Evolutionary conservation across 2,329 filamentous ascomycete genomes (phyloP), one percentile per base, ranked within the genome.

Genomic region (Plenodomus lindquistii): DNA sequence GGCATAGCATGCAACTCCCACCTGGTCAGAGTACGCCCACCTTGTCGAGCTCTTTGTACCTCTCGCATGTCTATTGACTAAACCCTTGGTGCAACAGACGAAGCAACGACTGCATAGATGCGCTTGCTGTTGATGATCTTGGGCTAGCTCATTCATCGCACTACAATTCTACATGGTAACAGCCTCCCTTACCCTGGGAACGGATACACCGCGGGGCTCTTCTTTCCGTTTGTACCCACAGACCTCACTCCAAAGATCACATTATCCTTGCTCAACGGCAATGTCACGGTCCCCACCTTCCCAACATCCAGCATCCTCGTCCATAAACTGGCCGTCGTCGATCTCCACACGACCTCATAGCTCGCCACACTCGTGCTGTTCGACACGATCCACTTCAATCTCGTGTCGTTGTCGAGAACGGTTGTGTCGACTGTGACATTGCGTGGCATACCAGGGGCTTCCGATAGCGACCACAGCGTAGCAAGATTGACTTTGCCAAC

Each of bases 261-360:
- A 66, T 83, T 81, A 52, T 85, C 82, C 67, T 83, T 83, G 46
- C 76, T 79, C 53, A 84, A 60, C 1, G 73, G 63, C 15, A 85
- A 65, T 4, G 73, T 79, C 4, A 73, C 77, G 35, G 62, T 71
- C 0, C 71, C 70, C 3, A 76, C 76, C 19, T 76, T 70, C 0
- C 81, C 81, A 3, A 84, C 79, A 58, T 77, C 71, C 1, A 80
- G 48, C 19, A 72, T 66, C 48, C 77, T 73, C 36, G 77, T 79
- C 79, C 79, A 82, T 41, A 80, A 72, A 39, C 77, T 75, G 29
- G 77, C 75, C 13, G 73, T 75, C 4, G 77, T 81, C 2, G 78
- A 62, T 46, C 82, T 70, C 79, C 79, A 84, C 0, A 85, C 78
- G 2, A 84, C 64, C 68, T 84, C 81, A 59, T 84, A 84, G 2